These are phyloP conservation scores for Hypoxylon sp. DNA, from an alignment of 2,329 filamentous ascomycete species.

Conservation along the genomic window DNA sequence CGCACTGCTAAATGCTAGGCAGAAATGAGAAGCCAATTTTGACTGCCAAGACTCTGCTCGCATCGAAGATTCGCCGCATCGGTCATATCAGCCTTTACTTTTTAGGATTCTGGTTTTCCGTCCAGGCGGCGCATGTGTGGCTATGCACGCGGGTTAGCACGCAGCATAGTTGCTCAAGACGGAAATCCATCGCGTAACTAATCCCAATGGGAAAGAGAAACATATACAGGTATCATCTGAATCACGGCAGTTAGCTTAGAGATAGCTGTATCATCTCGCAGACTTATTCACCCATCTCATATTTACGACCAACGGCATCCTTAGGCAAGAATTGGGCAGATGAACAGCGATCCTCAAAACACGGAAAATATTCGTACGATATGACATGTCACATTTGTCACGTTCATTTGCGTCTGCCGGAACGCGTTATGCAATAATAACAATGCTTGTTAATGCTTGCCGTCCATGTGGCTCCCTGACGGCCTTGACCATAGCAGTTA, in stretches of 20 bases:
- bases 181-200: neutral
- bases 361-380: no score
- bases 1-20: constrained; percentile 19
- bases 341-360: no score
- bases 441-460: neutral
- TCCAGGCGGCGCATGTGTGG: neutral
- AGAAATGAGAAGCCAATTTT: constrained; percentile 27
- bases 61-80: constrained; percentile 6
- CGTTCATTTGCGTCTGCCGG: neutral
- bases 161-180: constrained; percentile 1
- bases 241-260: neutral
- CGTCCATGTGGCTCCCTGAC: neutral
- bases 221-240: neutral
- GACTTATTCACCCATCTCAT: no score
- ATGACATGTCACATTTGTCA: neutral
- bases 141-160: neutral
- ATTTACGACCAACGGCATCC: no score
- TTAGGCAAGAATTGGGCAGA: no score
- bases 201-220: neutral
- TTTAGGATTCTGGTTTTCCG: neutral
- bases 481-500: neutral
- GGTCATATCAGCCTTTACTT: constrained; percentile 12
- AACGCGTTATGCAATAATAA: neutral
- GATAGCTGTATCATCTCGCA: neutral
- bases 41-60: constrained; percentile 31